Evolutionary conservation across 352 stramenopile species (phyloP).

Genomic region (Peronospora tabacina): DNA sequence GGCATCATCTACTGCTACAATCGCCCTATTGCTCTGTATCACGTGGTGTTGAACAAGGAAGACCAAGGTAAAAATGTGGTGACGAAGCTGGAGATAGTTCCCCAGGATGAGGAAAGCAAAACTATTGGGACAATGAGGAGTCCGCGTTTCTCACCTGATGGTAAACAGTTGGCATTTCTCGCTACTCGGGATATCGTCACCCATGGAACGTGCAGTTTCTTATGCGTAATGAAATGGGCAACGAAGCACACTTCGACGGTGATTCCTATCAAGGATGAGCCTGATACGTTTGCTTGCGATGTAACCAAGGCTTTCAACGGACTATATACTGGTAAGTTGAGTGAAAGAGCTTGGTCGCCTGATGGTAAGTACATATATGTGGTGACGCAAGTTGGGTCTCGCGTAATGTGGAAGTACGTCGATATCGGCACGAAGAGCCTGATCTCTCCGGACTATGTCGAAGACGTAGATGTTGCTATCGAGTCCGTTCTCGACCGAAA

Average conservation of each 20-base stretch:
- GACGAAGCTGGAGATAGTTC: conserved; percentile 34
- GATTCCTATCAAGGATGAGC: conserved; percentile 56
- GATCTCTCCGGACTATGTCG: conserved; percentile 45
- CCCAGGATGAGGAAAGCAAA: conserved; percentile 31
- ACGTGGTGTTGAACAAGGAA: conserved; percentile 28
- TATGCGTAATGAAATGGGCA: conserved; percentile 55
- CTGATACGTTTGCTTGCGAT: conserved; percentile 20
- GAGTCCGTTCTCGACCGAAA: conserved; percentile 50
- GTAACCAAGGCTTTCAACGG: conserved; percentile 58
- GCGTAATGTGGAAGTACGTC: conserved; percentile 63
- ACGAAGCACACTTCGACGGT: conserved; percentile 53
- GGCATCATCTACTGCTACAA: conserved; percentile 87
- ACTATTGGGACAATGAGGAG: conserved; percentile 45
- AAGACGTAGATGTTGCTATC: conserved; percentile 32
- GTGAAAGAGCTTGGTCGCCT: conserved; percentile 44
- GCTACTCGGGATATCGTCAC: conserved; percentile 58
- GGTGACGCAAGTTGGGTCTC: conserved; percentile 58
- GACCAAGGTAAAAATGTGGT: conserved; percentile 25
- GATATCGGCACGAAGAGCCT: conserved; percentile 44
- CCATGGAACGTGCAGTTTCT: conserved; percentile 66
- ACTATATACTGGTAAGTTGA: conserved; percentile 50
- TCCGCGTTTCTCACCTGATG: conserved; percentile 61
- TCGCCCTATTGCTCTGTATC: conserved; percentile 58
- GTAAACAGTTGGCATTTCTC: conserved; percentile 58
- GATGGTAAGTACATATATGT: conserved; percentile 58